A percentile compares a stretch with the other conserved stretches of the same genome.
Conservation (phyloP, 306 rosid species). For the Begonia loranthoides region DNA sequence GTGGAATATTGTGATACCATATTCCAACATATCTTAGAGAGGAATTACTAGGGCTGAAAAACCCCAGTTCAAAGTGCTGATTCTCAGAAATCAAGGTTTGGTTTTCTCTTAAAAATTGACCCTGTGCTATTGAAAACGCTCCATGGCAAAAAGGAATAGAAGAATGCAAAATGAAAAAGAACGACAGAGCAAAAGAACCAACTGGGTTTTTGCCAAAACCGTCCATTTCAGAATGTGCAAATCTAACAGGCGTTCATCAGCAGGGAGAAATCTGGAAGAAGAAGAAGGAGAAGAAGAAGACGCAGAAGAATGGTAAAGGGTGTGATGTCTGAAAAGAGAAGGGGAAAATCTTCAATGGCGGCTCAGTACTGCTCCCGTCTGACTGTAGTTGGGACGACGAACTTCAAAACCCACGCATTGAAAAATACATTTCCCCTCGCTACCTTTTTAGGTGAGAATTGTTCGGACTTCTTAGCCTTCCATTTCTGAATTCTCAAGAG, state of each 20-base stretch:
- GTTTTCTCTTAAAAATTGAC: slow-evolving; percentile 18
- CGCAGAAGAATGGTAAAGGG: background rate
- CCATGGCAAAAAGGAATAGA: slow-evolving; percentile 22
- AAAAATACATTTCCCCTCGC: too few relatives aligned
- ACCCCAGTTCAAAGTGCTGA: slow-evolving; percentile 39
- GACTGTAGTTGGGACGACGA: background rate
- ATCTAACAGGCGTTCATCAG: background rate
- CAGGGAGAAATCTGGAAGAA: background rate
- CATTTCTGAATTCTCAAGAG: too few relatives aligned
- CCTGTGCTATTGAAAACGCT: slow-evolving; percentile 18
- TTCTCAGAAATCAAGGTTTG: slow-evolving; percentile 21
- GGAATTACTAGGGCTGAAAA: slow-evolving; percentile 33
- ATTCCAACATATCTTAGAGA: slow-evolving; percentile 50
- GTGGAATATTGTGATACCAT: slow-evolving; percentile 36
- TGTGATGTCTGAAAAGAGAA: background rate
- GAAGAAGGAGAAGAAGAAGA: background rate
- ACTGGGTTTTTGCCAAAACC: slow-evolving; percentile 5
- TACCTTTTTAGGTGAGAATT: too few relatives aligned
- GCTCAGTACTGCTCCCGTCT: slow-evolving; percentile 1
- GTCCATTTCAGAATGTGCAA: slow-evolving; percentile 11
- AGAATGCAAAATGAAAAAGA: slow-evolving; percentile 14
- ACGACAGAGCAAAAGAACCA: background rate
- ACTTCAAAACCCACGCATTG: too few relatives aligned
- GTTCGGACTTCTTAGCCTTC: too few relatives aligned
- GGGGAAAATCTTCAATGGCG: slow-evolving; percentile 9